Conservation (phyloP, 2,329 filamentous ascomycete species). For the Trichophyton mentagrophytes region DNA sequence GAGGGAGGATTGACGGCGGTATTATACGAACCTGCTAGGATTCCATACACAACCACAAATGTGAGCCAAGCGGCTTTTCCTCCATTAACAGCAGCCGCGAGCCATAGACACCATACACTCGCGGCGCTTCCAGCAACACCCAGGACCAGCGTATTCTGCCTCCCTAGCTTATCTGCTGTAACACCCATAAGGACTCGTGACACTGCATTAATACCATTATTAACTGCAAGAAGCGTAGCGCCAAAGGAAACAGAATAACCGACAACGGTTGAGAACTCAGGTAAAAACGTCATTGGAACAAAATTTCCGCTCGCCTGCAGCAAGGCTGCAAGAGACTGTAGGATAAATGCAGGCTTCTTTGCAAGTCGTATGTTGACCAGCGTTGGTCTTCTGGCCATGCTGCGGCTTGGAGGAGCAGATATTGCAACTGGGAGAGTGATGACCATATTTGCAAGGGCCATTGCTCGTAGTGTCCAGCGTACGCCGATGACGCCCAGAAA, state of each 20-base stretch:
- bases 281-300: constrained; percentile 29
- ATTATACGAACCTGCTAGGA: constrained; percentile 9
- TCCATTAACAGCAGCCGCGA: constrained; percentile 7
- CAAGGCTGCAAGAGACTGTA: constrained; percentile 25
- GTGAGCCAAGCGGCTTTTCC: constrained; percentile 7
- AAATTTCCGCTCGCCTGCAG: constrained; percentile 30
- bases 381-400: constrained; percentile 6
- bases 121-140: constrained; percentile 21
- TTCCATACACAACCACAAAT: constrained; percentile 11
- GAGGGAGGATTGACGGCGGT: neutral
- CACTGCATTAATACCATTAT: constrained; percentile 29
- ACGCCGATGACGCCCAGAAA: constrained; percentile 7
- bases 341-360: constrained; percentile 24
- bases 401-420: constrained; percentile 9
- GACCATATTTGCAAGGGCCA: constrained; percentile 5
- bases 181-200: constrained; percentile 29
- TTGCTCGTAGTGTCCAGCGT: constrained; percentile 6
- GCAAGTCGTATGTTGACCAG: constrained; percentile 25
- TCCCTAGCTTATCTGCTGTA: constrained; percentile 27
- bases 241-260: constrained; percentile 26
- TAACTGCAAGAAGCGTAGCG: constrained; percentile 29
- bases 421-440: constrained; percentile 8
- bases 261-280: constrained; percentile 27
- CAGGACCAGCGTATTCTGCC: constrained; percentile 29
- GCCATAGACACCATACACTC: constrained; percentile 21